These are phyloP conservation scores for Paxillus involutus DNA, from an alignment of 768 basidiomycete species.

Conservation along the genomic window DNA sequence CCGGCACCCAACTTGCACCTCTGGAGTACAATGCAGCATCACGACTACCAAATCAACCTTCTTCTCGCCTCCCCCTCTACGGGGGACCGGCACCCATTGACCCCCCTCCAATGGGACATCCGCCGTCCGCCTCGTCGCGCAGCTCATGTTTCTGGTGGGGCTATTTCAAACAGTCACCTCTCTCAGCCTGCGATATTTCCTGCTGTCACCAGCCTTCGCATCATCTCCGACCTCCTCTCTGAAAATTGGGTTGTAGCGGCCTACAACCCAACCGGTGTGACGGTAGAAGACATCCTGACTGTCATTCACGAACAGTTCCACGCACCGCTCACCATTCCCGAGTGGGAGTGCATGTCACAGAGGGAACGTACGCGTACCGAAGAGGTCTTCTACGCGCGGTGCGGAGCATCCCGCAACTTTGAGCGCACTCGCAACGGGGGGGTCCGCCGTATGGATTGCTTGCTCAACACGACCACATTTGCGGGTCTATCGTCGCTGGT, in stretches of 20 bases:
- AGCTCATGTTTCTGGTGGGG: slow-evolving; percentile 12
- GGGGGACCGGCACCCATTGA: slow-evolving; percentile 10
- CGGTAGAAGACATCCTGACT: slow-evolving; percentile 49
- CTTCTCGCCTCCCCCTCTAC: slow-evolving; percentile 15
- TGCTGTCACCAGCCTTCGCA: slow-evolving; percentile 33
- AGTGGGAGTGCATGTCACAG: slow-evolving; percentile 43
- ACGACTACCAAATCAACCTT: slow-evolving; percentile 12
- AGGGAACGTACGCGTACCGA: slow-evolving; percentile 46
- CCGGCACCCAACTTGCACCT: background rate
- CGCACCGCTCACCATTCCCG: slow-evolving; percentile 36
- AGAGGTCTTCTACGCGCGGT: slow-evolving; percentile 44
- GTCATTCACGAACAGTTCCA: slow-evolving; percentile 43
- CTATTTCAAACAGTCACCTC: slow-evolving; percentile 27
- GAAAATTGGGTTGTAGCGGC: slow-evolving; percentile 42
- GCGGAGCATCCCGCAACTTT: slow-evolving; percentile 38
- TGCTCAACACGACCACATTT: slow-evolving; percentile 49
- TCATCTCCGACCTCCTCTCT: slow-evolving; percentile 49
- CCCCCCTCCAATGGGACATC: slow-evolving; percentile 49
- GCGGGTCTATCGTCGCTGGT: slow-evolving; percentile 48
- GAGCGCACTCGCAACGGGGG: slow-evolving; percentile 37
- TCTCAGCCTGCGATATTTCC: slow-evolving; percentile 45
- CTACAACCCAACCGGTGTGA: slow-evolving; percentile 46
- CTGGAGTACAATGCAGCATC: slow-evolving; percentile 13
- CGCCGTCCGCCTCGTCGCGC: slow-evolving; percentile 37
- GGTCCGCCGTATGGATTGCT: slow-evolving; percentile 47